Conservation (phyloP, 169 alveolate genomes). For the Eimeria falciformis region DNA sequence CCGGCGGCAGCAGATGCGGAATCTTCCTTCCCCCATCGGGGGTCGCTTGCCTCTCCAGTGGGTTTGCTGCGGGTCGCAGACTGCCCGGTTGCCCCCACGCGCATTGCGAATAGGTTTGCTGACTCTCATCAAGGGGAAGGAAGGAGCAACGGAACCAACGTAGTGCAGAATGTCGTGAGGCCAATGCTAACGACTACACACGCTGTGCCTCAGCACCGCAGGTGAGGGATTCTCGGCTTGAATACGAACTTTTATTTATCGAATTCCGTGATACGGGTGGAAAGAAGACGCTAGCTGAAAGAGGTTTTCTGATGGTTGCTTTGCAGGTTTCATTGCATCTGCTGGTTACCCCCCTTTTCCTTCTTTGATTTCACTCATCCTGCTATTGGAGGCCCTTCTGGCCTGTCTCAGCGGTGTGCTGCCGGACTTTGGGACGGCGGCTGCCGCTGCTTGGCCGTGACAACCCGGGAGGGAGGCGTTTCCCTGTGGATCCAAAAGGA, state of each 20-base stretch:
- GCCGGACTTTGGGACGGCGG: conserved; percentile 39
- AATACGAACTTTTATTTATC: too few species aligned
- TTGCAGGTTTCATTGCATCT: conserved; percentile 15
- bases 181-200: conserved; percentile 5
- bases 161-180: background rate
- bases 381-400: conserved; percentile 22
- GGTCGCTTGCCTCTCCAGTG: conserved; percentile 5
- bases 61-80: conserved; percentile 32
- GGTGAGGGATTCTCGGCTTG: conserved; percentile 19
- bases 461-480: conserved; percentile 33
- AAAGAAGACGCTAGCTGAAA: too few species aligned
- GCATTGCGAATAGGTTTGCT: too few species aligned
- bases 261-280: too few species aligned
- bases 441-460: conserved; percentile 36
- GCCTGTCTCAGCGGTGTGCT: conserved; percentile 4
- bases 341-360: conserved; percentile 50
- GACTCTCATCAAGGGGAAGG: conserved; percentile 9
- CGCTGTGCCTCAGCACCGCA: background rate
- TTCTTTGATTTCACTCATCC: background rate
- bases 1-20: conserved; percentile 39
- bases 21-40: conserved; percentile 32
- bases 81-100: conserved; percentile 25
- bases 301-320: too few species aligned
- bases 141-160: background rate
- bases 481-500: conserved; percentile 18